phyloP scores from a whole-genome alignment of 192 early-diverging fungal species.

The Neocallimastix lanati region DNA sequence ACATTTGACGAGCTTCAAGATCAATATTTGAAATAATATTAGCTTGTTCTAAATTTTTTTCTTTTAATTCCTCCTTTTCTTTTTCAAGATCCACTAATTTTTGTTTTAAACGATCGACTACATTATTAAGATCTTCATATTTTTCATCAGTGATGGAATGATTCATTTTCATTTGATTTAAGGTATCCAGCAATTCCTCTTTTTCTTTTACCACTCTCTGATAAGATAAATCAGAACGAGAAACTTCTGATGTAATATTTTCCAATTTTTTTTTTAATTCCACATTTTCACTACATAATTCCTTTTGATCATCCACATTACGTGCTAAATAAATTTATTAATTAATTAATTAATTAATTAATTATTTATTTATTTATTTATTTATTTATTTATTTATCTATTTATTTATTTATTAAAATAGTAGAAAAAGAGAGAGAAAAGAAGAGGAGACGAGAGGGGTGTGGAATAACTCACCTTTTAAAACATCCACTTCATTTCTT shows the following conservation, averaged over 20 bases:
- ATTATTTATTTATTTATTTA: no score
- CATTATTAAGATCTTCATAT: neutral
- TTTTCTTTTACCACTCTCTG: neutral
- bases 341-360: neutral
- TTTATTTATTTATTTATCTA: no score
- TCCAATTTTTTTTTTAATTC: neutral
- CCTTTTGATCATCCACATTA: neutral
- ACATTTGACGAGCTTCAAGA: neutral
- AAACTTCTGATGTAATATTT: neutral
- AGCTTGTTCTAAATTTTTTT: neutral
- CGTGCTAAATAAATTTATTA: neutral
- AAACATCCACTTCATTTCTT: neutral
- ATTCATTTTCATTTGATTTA: neutral
- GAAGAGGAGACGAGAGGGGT: no score
- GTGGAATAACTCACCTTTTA: no score
- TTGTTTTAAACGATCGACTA: neutral
- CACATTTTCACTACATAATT: neutral
- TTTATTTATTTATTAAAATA: no score
- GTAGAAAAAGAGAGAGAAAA: no score
- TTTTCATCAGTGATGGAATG: neutral
- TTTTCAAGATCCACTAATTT: neutral
- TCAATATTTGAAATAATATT: neutral
- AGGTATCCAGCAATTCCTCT: neutral
- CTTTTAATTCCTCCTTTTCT: neutral
- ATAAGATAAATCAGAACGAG: neutral